Conservation (phyloP, 768 basidiomycete genomes). For the Boletus subparvulus region DNA sequence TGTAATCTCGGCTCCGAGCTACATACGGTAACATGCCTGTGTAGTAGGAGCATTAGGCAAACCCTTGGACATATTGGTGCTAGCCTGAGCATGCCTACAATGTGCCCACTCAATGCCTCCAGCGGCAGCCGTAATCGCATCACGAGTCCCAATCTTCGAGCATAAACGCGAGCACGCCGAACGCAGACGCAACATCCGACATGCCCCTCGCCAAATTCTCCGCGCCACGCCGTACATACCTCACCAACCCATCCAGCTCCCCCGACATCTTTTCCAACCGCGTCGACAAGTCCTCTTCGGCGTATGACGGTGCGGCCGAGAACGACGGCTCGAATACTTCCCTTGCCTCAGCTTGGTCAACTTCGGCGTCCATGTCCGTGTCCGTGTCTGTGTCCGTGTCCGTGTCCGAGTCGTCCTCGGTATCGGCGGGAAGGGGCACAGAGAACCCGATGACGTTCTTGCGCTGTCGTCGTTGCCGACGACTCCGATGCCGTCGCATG, state of each 20-base stretch:
- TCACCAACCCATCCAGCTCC: constrained; percentile 70
- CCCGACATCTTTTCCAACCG: constrained; percentile 61
- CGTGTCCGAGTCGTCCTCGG: constrained; percentile 36
- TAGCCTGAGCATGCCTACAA: no score
- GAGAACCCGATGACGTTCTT: constrained; percentile 65
- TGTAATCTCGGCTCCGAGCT: no score
- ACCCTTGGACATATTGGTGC: background rate
- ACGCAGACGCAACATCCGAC: constrained; percentile 60
- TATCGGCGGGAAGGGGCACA: constrained; percentile 27
- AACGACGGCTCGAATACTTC: constrained; percentile 38
- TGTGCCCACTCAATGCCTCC: background rate
- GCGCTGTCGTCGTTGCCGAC: constrained; percentile 53
- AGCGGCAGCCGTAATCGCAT: background rate
- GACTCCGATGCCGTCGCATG: constrained; percentile 61
- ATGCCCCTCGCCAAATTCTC: constrained; percentile 65
- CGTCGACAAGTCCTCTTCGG: constrained; percentile 48
- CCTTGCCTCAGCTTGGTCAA: constrained; percentile 18
- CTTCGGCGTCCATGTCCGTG: constrained; percentile 26
- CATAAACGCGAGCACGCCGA: constrained; percentile 71
- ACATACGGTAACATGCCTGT: no score
- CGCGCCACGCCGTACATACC: constrained; percentile 65
- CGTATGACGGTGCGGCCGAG: constrained; percentile 38
- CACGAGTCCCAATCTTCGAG: constrained; percentile 74
- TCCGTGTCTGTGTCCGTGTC: constrained; percentile 40
- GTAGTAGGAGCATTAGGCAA: no score